Evolutionary conservation across 1,284 basidiomycete species (phyloP).

Genomic region (Abortiporus biennis): DNA sequence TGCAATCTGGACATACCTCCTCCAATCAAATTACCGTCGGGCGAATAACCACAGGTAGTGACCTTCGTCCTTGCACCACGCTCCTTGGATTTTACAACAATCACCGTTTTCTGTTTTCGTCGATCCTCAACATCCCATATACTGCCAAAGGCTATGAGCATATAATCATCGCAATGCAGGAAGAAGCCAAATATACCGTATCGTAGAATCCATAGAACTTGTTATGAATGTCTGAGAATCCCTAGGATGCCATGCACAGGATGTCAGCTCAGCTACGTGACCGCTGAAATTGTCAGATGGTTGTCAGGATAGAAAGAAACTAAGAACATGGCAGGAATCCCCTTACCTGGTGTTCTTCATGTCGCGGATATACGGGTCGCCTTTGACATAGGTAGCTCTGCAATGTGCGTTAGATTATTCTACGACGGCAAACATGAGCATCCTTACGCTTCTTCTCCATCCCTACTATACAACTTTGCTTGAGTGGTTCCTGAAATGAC

Average conservation of each 20-base stretch:
- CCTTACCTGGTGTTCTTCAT: constrained; percentile 89
- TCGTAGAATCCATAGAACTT: constrained; percentile 90
- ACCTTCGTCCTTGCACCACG: constrained; percentile 94
- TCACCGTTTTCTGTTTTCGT: constrained; percentile 88
- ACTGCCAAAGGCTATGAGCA: constrained; percentile 33
- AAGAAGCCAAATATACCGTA: constrained; percentile 54
- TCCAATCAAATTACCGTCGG: constrained; percentile 80
- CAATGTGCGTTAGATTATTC: constrained; percentile 41
- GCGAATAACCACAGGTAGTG: constrained; percentile 80
- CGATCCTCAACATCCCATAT: constrained; percentile 92
- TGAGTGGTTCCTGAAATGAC: constrained; percentile 86
- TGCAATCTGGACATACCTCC: constrained; percentile 63
- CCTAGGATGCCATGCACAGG: constrained; percentile 90
- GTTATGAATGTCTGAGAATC: constrained; percentile 85
- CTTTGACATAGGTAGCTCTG: constrained; percentile 87
- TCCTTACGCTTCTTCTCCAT: constrained; percentile 86
- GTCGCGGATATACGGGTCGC: constrained; percentile 96
- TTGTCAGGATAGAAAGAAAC: constrained; percentile 4
- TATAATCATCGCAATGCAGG: background rate
- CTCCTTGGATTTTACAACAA: constrained; percentile 95
- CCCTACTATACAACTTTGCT: constrained; percentile 83
- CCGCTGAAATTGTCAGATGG: constrained; percentile 59
- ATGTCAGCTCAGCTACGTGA: constrained; percentile 88
- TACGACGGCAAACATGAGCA: constrained; percentile 10
- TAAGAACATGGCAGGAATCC: constrained; percentile 46